Conservation (phyloP, 257 asterid species). For the Dorcoceras hygrometricum region DNA sequence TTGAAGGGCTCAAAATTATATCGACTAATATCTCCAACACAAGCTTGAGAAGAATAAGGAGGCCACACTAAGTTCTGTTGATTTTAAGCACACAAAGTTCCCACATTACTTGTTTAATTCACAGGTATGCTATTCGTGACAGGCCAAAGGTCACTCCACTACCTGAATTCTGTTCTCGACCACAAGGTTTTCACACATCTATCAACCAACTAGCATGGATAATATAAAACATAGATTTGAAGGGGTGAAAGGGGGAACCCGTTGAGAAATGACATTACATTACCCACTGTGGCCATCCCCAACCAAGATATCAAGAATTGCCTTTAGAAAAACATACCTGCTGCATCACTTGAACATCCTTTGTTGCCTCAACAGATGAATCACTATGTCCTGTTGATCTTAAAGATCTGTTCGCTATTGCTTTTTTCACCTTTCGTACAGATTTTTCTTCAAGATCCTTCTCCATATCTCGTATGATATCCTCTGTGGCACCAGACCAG, state of each 20-base stretch:
- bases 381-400: conserved; percentile 54
- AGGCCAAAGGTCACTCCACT: too few relatives aligned
- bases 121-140: too few relatives aligned
- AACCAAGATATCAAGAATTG: background rate
- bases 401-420: conserved; percentile 43
- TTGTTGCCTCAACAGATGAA: conserved; percentile 40
- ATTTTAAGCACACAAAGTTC: too few relatives aligned
- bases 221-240: too few relatives aligned
- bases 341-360: conserved; percentile 64
- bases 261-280: background rate
- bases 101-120: too few relatives aligned
- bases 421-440: conserved; percentile 31
- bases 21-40: too few relatives aligned
- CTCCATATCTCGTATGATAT: conserved; percentile 32
- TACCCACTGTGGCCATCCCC: background rate
- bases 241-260: background rate
- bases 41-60: too few relatives aligned
- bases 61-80: too few relatives aligned
- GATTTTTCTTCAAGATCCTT: conserved; percentile 37
- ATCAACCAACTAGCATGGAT: too few relatives aligned
- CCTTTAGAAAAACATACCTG: conserved; percentile 40
- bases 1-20: too few relatives aligned
- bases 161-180: too few relatives aligned
- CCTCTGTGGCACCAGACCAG: conserved; percentile 65
- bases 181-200: too few relatives aligned